These are phyloP conservation scores for Sinapis alba DNA, from an alignment of 441 rosid species.

Conservation along the genomic window DNA sequence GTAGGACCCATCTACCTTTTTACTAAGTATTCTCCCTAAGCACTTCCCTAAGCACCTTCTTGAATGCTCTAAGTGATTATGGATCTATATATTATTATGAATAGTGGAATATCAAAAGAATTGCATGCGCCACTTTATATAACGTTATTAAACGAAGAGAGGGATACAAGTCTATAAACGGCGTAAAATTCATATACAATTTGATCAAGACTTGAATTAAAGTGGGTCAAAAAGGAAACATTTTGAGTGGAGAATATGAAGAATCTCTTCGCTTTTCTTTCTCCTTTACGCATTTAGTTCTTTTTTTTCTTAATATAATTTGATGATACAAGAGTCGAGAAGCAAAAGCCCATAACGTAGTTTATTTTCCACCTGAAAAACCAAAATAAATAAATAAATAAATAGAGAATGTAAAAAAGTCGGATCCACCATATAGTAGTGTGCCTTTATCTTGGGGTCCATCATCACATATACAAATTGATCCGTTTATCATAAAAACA, in stretches of 20 bases:
- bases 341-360: conserved; percentile 6
- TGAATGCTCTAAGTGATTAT: not conserved
- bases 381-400: not conserved
- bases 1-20: too few species aligned
- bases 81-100: not conserved
- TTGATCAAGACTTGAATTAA: conserved; percentile 16
- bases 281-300: conserved; percentile 23
- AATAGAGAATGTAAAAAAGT: not conserved
- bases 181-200: conserved; percentile 27
- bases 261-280: conserved; percentile 37
- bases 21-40: too few species aligned
- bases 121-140: conserved; percentile 11
- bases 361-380: conserved; percentile 37
- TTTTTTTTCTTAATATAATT: not conserved
- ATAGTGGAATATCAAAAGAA: not conserved
- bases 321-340: conserved; percentile 18
- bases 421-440: conserved; percentile 18
- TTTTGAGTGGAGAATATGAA: conserved; percentile 40
- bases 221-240: conserved; percentile 35
- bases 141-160: conserved; percentile 3
- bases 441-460: conserved; percentile 26
- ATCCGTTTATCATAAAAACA: conserved; percentile 19
- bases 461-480: conserved; percentile 18
- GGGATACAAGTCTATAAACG: conserved; percentile 25
- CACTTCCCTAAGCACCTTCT: too few species aligned